A percentile compares a stretch with the other conserved stretches of the same genome.
Evolutionary conservation across 768 basidiomycete species (phyloP).

Genomic region (Mycena rosella): DNA sequence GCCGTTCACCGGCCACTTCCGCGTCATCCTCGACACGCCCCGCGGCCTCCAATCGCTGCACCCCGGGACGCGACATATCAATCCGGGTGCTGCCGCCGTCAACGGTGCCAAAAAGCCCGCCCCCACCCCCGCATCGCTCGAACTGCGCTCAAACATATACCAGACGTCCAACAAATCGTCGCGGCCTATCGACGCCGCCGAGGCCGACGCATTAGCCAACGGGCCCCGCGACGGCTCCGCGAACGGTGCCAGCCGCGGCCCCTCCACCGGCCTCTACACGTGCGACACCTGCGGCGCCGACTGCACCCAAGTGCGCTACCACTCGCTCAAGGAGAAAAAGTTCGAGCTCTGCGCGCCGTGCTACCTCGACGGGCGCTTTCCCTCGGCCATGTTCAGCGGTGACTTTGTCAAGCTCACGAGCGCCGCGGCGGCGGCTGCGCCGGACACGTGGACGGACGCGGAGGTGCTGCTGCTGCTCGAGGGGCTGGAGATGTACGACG

Average conservation of each 20-base stretch:
- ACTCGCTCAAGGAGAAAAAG: constrained; percentile 92
- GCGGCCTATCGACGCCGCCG: constrained; percentile 72
- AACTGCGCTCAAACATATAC: constrained; percentile 90
- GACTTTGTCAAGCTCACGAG: constrained; percentile 92
- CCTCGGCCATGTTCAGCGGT: constrained; percentile 94
- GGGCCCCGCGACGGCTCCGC: constrained; percentile 62
- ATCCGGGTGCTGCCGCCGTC: constrained; percentile 55
- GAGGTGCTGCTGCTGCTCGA: constrained; percentile 93
- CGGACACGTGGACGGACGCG: constrained; percentile 90
- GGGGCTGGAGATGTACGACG: constrained; percentile 97
- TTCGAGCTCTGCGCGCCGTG: constrained; percentile 92
- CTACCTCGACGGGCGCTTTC: constrained; percentile 97
- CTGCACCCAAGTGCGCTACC: constrained; percentile 90
- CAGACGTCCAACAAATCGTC: constrained; percentile 90
- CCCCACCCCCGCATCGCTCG: constrained; percentile 78
- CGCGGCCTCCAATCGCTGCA: constrained; percentile 96
- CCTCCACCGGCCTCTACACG: constrained; percentile 58
- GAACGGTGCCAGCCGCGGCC: constrained; percentile 58
- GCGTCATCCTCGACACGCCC: constrained; percentile 96
- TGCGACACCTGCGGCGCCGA: constrained; percentile 98
- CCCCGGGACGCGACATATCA: constrained; percentile 75
- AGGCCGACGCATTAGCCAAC: constrained; percentile 76
- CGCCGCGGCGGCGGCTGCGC: constrained; percentile 53
- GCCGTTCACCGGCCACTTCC: constrained; percentile 99
- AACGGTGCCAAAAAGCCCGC: constrained; percentile 63